phyloP scores from a whole-genome alignment of 2,329 filamentous ascomycete species.

The Verticillium tricorpus region DNA sequence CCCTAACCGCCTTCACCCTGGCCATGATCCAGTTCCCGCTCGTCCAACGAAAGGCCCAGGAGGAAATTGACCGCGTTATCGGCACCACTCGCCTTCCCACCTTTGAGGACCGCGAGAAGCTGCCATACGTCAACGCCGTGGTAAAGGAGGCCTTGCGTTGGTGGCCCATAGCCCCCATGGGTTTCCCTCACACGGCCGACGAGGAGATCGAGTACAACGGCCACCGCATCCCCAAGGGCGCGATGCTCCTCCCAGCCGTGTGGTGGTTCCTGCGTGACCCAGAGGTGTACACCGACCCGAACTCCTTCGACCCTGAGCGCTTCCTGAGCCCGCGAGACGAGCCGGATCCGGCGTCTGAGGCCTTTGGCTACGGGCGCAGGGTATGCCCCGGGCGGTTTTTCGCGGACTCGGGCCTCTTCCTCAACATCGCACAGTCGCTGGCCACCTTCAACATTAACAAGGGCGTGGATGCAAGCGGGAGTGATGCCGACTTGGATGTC shows the following conservation, averaged over 20 bases:
- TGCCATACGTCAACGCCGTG: slow-evolving; percentile 25
- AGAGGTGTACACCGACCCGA: slow-evolving; percentile 51
- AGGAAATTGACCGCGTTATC: slow-evolving; percentile 19
- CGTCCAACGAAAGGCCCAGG: slow-evolving; percentile 18
- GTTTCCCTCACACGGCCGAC: slow-evolving; percentile 32
- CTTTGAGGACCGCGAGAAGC: slow-evolving; percentile 18
- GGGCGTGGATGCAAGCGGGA: background rate
- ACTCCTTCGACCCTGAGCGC: slow-evolving; percentile 26
- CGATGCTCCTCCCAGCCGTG: slow-evolving; percentile 15
- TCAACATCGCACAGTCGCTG: slow-evolving; percentile 42
- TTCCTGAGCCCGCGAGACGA: slow-evolving; percentile 23
- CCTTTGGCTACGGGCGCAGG: slow-evolving; percentile 36
- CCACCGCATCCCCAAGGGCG: slow-evolving; percentile 6
- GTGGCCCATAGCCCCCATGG: slow-evolving; percentile 26
- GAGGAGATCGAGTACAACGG: slow-evolving; percentile 9
- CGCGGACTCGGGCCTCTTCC: slow-evolving; percentile 42
- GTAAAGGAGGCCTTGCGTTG: slow-evolving; percentile 26
- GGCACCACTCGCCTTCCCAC: slow-evolving; percentile 22
- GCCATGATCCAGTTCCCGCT: slow-evolving; percentile 19
- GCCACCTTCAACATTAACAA: slow-evolving; percentile 46
- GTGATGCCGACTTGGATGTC: slow-evolving; percentile 31
- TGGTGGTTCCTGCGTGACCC: slow-evolving; percentile 56
- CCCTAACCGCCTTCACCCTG: slow-evolving; percentile 14
- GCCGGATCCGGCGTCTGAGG: slow-evolving; percentile 19
- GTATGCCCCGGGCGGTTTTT: slow-evolving; percentile 43